Base-by-base conservation (phyloP, 805 yeast genomes). In the Hanseniaspora occidentalis region DNA sequence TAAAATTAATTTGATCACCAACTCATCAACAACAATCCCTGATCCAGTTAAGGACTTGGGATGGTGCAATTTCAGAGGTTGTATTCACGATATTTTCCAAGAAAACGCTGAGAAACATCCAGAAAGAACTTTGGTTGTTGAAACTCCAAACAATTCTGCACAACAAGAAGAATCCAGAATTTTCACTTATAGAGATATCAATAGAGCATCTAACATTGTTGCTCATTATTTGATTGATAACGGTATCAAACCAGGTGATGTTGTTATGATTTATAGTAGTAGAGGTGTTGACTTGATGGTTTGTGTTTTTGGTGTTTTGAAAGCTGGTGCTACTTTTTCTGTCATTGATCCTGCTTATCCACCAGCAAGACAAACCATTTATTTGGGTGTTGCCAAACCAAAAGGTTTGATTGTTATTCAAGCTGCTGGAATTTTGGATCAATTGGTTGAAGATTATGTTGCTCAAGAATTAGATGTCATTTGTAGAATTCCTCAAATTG, bases 281-380 rank as follows among this genome's bases (percentile, higher is more conserved):
- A 77, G 99, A 62, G 96, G 96, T 51, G 98, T 92, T 6, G 99
- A 92, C 57, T 68, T 92, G 46, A 84, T 92, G 75, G 84, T 94
- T 34, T 94, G 97, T 5, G 96, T 92, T 14, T 79, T 92, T 83
- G 99, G 97, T 61, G 95, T 86, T 17, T 73, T 92, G 58, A 92
- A 92, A 65, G 97, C 98, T 1, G 99, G 99, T 51, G 97, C 95
- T 14, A 89, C 98, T 0, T 92, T 92, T 60, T 88, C 96, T 8
- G 99, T 92, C 18, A 94, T 92, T 48, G 99, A 92, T 58, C 98
- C 98, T 6, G 97, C 97, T 4, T 92, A 92, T 60, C 99, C 99
- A 34, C 96, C 98, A 14, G 94, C 95, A 8, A 77, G 99, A 62
- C 99, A 92, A 62, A 92, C 84, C 47, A 75, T 92, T 45, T 92